These are phyloP conservation scores for Melanomma pulvis-pyrius DNA, from an alignment of 495 filamentous ascomycete genomes.

Conservation along the genomic window DNA sequence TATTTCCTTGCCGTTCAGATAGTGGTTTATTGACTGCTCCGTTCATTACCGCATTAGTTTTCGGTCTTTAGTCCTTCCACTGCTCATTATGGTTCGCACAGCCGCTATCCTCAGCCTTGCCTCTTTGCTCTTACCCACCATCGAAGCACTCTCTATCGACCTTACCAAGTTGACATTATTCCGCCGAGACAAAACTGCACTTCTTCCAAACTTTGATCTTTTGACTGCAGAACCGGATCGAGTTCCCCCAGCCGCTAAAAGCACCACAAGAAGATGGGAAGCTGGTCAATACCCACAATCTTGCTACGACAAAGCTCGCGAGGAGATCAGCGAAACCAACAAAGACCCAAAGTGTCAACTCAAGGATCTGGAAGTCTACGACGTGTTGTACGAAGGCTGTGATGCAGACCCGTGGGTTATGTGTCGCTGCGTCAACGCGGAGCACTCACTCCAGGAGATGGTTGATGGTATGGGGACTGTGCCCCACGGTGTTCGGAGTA, in stretches of 20 bases:
- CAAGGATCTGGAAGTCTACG: constrained; percentile 2
- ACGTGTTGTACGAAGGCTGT: constrained; percentile 2
- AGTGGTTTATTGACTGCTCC: too few relatives aligned
- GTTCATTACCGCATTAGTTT: too few relatives aligned
- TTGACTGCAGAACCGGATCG: background rate
- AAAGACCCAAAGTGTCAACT: background rate
- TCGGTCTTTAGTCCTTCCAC: background rate
- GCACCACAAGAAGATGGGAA: background rate
- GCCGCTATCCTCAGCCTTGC: background rate
- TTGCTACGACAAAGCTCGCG: background rate
- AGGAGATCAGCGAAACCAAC: background rate
- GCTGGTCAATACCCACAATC: background rate
- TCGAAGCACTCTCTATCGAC: background rate
- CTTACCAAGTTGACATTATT: background rate
- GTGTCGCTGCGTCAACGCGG: constrained; percentile 4
- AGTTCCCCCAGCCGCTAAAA: background rate
- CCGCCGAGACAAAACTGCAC: background rate
- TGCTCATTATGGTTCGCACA: background rate
- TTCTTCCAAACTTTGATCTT: background rate
- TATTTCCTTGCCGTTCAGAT: too few relatives aligned
- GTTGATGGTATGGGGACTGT: background rate
- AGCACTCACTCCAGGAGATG: background rate
- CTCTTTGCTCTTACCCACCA: background rate
- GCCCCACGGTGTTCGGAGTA: background rate
- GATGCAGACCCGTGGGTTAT: background rate